phyloP scores from a whole-genome alignment of 2,329 filamentous ascomycete species.

The Colletotrichum chrysophilum region DNA sequence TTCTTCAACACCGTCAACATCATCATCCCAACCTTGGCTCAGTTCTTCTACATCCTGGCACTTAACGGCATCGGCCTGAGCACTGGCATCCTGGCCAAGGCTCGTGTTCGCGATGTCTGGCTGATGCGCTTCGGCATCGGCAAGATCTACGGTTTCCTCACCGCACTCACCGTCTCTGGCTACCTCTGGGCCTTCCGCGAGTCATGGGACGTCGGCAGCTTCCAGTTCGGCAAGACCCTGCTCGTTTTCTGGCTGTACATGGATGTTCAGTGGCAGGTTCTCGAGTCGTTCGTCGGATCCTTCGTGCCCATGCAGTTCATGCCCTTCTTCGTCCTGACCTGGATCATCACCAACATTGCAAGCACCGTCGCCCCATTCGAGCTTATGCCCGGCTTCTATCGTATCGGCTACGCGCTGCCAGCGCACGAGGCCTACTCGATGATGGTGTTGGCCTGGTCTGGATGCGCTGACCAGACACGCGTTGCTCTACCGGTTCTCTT shows the following conservation, averaged over 20 bases:
- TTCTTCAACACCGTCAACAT: constrained; percentile 45
- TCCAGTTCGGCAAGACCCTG: constrained; percentile 30
- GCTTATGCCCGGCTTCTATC: constrained; percentile 43
- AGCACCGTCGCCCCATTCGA: constrained; percentile 41
- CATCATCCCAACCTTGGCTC: constrained; percentile 37
- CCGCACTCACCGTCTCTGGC: constrained; percentile 41
- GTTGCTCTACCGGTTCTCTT: constrained; percentile 48
- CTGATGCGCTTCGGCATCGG: constrained; percentile 30
- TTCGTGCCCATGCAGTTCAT: constrained; percentile 38
- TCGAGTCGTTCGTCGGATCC: constrained; percentile 36
- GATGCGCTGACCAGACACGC: constrained; percentile 42
- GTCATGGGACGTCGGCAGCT: constrained; percentile 41
- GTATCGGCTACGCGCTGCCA: constrained; percentile 41
- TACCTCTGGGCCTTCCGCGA: constrained; percentile 50
- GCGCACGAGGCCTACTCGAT: constrained; percentile 37
- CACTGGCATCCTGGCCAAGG: neutral
- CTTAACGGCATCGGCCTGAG: constrained; percentile 7
- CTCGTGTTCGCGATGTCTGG: constrained; percentile 29
- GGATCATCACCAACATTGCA: constrained; percentile 45
- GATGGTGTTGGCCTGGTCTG: constrained; percentile 46
- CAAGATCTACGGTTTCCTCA: constrained; percentile 36
- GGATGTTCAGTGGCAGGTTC: constrained; percentile 45
- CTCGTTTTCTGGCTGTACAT: constrained; percentile 43
- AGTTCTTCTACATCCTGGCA: constrained; percentile 31
- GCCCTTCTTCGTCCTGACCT: constrained; percentile 47